phyloP scores from a whole-genome alignment of 169 alveolate species.

The Plasmodium falciparum region DNA sequence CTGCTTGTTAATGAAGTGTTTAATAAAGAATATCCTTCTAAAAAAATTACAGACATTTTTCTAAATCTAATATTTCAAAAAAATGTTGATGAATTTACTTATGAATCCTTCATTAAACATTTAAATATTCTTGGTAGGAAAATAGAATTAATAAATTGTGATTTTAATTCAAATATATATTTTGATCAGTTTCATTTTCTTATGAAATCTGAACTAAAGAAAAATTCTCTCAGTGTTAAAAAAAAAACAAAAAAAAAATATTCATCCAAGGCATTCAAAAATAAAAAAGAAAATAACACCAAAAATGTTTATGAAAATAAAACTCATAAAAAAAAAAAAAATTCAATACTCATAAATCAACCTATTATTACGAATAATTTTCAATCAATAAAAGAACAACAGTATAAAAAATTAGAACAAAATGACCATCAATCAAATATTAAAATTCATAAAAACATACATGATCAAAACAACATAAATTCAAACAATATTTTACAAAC shows the following conservation, averaged over 20 bases:
- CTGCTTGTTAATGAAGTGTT: constrained; percentile 56
- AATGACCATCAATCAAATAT: constrained; percentile 20
- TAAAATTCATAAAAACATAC: constrained; percentile 8
- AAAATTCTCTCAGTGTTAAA: constrained; percentile 20
- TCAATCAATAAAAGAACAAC: constrained; percentile 7
- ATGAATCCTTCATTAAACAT: constrained; percentile 38
- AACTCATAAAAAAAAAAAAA: constrained; percentile 31
- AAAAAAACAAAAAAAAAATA: constrained; percentile 12
- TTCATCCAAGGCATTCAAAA: constrained; percentile 23
- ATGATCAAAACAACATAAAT: constrained; percentile 17
- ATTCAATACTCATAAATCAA: constrained; percentile 16
- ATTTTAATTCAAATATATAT: constrained; percentile 46
- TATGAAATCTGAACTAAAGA: constrained; percentile 69
- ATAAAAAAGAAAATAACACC: constrained; percentile 26
- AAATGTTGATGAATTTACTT: constrained; percentile 72
- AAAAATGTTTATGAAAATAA: neutral
- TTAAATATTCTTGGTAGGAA: constrained; percentile 53
- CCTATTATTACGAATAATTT: constrained; percentile 4
- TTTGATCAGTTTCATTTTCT: constrained; percentile 66
- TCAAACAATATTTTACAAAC: constrained; percentile 7
- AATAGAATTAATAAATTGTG: constrained; percentile 45
- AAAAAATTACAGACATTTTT: constrained; percentile 48
- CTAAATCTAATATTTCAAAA: constrained; percentile 52
- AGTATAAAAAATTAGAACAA: neutral
- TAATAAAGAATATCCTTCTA: constrained; percentile 75